Evolutionary conservation across 1,139 yeast species (phyloP), one percentile per base, ranked within the genome.

Genomic region (Barnettozyma hawaiiensis): DNA sequence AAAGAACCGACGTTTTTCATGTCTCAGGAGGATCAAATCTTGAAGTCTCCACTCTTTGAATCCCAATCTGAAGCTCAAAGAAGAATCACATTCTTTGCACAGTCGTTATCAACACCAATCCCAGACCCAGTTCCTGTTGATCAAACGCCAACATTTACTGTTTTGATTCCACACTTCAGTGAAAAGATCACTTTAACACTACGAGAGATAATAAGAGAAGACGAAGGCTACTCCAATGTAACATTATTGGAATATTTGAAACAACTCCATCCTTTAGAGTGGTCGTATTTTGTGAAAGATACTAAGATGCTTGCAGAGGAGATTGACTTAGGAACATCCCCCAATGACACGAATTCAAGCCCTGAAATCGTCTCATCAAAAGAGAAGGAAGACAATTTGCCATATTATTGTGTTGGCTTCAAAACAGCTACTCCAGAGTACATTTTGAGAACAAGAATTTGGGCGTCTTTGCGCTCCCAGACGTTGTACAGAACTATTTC

Each of bases 51-150:
- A 1, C 66, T 58, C 8, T 60, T 59, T 37, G 60, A 58, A 20
- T 66, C 76, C 42, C 96, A 87, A 65, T 78, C 85, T 31, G 86
- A 80, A 61, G 86, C 86, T 38, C 85, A 78, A 62, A 75, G 87
- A 71, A 76, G 87, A 71, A 77, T 81, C 49, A 76, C 84, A 35
- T 81, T 78, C 73, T 81, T 81, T 66, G 86, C 86, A 42, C 85
- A 81, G 61, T 80, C 86, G 7, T 72, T 81, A 61, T 84, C 86
- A 27, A 79, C 85, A 31, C 85, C 85, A 45, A 78, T 81, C 56
- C 81, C 82, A 50, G 85, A 79, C 61, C 84, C 85, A 38, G 70
- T 76, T 53, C 84, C 86, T n/a, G 83, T 80, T 44, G 82, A 76
- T 59, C 76, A 78, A 61, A 80, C 81, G 84, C 86, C 87, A 37